Evolutionary conservation across 768 basidiomycete species (phyloP).

Genomic region (Scleroderma citrinum): DNA sequence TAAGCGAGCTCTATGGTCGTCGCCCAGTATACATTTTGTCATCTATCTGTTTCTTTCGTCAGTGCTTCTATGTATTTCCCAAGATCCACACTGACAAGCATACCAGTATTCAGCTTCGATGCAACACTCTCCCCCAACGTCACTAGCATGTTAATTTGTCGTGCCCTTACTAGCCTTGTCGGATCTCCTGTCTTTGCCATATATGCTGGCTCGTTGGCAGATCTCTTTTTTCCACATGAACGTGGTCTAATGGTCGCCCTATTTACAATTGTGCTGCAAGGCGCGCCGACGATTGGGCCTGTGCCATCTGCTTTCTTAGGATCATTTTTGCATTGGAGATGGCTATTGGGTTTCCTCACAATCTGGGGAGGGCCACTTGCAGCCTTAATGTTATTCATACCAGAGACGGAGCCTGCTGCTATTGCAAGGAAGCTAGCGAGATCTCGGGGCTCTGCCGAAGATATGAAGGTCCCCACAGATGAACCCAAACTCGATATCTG

Average conservation of each 20-base stretch:
- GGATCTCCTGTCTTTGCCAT: slow-evolving; percentile 17
- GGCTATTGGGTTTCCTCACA: slow-evolving; percentile 16
- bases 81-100: background rate
- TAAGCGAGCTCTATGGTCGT: slow-evolving; percentile 4
- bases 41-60: background rate
- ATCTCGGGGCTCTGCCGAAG: background rate
- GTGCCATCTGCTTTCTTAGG: slow-evolving; percentile 22
- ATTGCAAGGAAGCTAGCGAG: slow-evolving; percentile 12
- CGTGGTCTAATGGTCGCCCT: slow-evolving; percentile 18
- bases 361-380: slow-evolving; percentile 16
- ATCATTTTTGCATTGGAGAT: slow-evolving; percentile 16
- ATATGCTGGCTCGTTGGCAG: slow-evolving; percentile 21
- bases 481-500: slow-evolving; percentile 8
- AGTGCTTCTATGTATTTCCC: background rate
- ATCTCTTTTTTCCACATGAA: slow-evolving; percentile 20
- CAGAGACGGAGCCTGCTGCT: slow-evolving; percentile 15
- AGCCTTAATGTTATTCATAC: slow-evolving; percentile 10
- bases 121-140: slow-evolving; percentile 16
- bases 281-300: slow-evolving; percentile 21
- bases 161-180: slow-evolving; percentile 14
- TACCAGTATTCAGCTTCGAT: slow-evolving; percentile 15
- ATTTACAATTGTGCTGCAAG: slow-evolving; percentile 21
- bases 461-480: background rate
- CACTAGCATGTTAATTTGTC: slow-evolving; percentile 12
- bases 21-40: background rate